These are phyloP conservation scores for Petunia hybrid DNA, from an alignment of 305 asterid species.

Conservation along the genomic window DNA sequence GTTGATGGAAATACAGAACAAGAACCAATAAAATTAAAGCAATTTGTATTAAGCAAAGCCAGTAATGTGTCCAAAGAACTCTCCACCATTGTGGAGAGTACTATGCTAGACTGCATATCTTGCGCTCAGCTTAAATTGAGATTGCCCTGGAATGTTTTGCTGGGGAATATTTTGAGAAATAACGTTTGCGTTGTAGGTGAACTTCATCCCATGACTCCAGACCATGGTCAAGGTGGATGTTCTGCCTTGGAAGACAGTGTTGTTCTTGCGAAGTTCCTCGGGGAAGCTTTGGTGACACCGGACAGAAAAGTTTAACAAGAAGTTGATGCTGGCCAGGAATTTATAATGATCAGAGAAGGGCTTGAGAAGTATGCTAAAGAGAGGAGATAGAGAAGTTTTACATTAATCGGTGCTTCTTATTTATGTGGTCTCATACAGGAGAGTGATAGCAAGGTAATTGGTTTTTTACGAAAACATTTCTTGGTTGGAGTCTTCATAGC, in stretches of 20 bases:
- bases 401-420: constrained; percentile 57
- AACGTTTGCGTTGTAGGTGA: constrained; percentile 69
- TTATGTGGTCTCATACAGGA: constrained; percentile 58
- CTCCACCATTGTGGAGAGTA: constrained; percentile 45
- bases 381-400: constrained; percentile 72
- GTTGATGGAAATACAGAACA: constrained; percentile 50
- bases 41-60: constrained; percentile 53
- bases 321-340: constrained; percentile 32
- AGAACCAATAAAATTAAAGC: constrained; percentile 60
- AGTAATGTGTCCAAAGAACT: constrained; percentile 50
- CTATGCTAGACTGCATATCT: constrained; percentile 45
- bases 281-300: constrained; percentile 40
- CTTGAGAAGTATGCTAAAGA: constrained; percentile 52
- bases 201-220: constrained; percentile 78
- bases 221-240: constrained; percentile 77
- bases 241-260: constrained; percentile 65
- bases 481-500: constrained; percentile 44
- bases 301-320: not conserved
- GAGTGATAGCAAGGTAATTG: constrained; percentile 47
- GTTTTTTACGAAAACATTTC: constrained; percentile 55
- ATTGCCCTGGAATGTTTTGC: constrained; percentile 62
- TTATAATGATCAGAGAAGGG: constrained; percentile 41
- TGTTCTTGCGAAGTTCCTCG: constrained; percentile 54
- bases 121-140: constrained; percentile 53
- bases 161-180: constrained; percentile 53